phyloP scores from a whole-genome alignment of 352 stramenopile species.

The Phytophthora aleatoria region DNA sequence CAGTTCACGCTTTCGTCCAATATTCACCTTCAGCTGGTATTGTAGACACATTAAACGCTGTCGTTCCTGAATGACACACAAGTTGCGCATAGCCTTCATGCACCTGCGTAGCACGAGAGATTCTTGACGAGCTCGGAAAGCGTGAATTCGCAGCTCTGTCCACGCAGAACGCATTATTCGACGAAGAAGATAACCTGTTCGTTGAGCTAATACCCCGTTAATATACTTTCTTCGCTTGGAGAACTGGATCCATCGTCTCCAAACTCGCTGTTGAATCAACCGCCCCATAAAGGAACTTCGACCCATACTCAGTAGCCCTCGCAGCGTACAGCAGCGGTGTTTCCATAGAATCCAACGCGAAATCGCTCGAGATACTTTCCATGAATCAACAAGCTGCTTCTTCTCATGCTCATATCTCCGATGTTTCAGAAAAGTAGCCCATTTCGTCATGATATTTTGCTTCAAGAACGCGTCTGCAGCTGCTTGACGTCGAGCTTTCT shows the following conservation, averaged over 20 bases:
- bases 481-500: constrained; percentile 19
- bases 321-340: constrained; percentile 3
- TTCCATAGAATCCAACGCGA: constrained; percentile 10
- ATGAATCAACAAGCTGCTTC: constrained; percentile 16
- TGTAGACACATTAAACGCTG: constrained; percentile 6
- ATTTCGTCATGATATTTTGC: constrained; percentile 24
- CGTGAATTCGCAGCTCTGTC: constrained; percentile 24
- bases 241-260: constrained; percentile 37
- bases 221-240: constrained; percentile 13
- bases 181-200: background rate
- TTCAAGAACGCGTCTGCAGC: constrained; percentile 27
- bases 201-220: background rate
- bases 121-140: constrained; percentile 22
- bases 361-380: constrained; percentile 24
- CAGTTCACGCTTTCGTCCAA: constrained; percentile 14
- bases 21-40: constrained; percentile 3
- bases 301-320: constrained; percentile 9
- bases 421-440: constrained; percentile 13
- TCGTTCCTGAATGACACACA: constrained; percentile 13
- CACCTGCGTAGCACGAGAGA: constrained; percentile 9
- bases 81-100: constrained; percentile 12
- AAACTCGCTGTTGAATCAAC: constrained; percentile 34
- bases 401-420: constrained; percentile 22
- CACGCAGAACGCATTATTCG: constrained; percentile 14
- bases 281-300: constrained; percentile 30